These are phyloP conservation scores for Peronospora destructor DNA, from an alignment of 352 stramenopile species.

Conservation along the genomic window DNA sequence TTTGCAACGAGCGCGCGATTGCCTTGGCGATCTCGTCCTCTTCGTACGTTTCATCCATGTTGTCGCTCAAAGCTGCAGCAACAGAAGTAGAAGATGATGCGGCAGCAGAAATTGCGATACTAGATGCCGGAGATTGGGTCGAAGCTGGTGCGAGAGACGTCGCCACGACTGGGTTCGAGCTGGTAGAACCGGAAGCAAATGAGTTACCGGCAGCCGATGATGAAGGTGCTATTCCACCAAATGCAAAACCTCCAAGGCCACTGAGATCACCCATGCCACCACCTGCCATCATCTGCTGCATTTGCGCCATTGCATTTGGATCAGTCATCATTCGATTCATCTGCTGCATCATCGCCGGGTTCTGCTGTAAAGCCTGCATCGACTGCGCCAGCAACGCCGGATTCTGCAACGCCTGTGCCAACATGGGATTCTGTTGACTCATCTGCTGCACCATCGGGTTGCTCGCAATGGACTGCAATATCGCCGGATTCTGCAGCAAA, in stretches of 20 bases:
- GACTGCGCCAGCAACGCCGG: slow-evolving; percentile 62
- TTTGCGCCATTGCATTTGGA: slow-evolving; percentile 55
- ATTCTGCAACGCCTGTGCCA: slow-evolving; percentile 70
- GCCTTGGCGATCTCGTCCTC: slow-evolving; percentile 75
- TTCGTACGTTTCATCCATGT: slow-evolving; percentile 36
- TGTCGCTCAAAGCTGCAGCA: slow-evolving; percentile 12
- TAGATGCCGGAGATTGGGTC: slow-evolving; percentile 8
- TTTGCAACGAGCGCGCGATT: slow-evolving; percentile 71
- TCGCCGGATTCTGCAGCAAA: slow-evolving; percentile 73
- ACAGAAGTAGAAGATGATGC: slow-evolving; percentile 6
- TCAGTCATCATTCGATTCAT: slow-evolving; percentile 77
- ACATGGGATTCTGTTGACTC: slow-evolving; percentile 69
- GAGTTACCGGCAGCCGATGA: slow-evolving; percentile 28
- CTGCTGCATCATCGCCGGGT: slow-evolving; percentile 77
- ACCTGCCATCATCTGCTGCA: slow-evolving; percentile 65
- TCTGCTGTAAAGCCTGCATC: slow-evolving; percentile 63
- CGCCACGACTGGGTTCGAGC: slow-evolving; percentile 16
- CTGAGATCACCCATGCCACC: slow-evolving; percentile 20
- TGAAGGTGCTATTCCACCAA: slow-evolving; percentile 22
- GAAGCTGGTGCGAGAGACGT: slow-evolving; percentile 5
- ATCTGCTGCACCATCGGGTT: slow-evolving; percentile 79
- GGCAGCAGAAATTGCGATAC: not conserved
- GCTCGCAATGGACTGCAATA: slow-evolving; percentile 56
- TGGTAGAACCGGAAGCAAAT: slow-evolving; percentile 25
- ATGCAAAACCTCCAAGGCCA: slow-evolving; percentile 22